phyloP scores from a whole-genome alignment of 2,329 filamentous ascomycete species.

The Paraphaeosphaeria minitans region DNA sequence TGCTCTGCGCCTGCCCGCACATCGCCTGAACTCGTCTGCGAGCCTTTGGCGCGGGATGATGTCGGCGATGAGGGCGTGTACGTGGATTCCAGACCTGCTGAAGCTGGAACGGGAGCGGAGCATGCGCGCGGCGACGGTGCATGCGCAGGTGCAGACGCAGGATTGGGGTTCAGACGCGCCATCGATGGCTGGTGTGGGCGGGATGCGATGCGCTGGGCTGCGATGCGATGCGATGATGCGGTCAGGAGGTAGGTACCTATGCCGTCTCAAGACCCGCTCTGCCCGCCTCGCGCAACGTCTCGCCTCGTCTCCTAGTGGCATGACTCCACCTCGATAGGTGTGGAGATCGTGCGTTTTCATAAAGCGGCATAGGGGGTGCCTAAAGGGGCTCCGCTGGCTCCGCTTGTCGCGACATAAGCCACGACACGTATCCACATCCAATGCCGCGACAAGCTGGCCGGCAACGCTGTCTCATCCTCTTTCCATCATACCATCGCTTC shows the following conservation, averaged over 20 bases:
- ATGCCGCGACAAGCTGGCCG: not conserved
- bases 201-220: not conserved
- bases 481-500: not conserved
- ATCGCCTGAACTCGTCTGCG: not conserved
- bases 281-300: not conserved
- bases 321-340: not conserved
- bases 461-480: not conserved
- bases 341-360: not conserved
- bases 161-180: not conserved
- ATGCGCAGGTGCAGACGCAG: not conserved
- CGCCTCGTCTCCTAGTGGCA: not conserved
- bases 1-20: not conserved
- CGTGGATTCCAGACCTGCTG: not conserved
- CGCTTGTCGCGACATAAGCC: not conserved
- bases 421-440: not conserved
- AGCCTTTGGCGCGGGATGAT: not conserved
- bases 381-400: not conserved
- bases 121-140: not conserved
- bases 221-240: not conserved
- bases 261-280: not conserved
- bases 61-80: not conserved
- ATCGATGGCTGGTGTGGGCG: not conserved
- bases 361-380: not conserved
- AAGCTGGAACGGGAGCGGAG: not conserved
- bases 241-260: not conserved